Evolutionary conservation across 176 grass and related monocot genomes (phyloP).

Genomic region (Triticum urartu): DNA sequence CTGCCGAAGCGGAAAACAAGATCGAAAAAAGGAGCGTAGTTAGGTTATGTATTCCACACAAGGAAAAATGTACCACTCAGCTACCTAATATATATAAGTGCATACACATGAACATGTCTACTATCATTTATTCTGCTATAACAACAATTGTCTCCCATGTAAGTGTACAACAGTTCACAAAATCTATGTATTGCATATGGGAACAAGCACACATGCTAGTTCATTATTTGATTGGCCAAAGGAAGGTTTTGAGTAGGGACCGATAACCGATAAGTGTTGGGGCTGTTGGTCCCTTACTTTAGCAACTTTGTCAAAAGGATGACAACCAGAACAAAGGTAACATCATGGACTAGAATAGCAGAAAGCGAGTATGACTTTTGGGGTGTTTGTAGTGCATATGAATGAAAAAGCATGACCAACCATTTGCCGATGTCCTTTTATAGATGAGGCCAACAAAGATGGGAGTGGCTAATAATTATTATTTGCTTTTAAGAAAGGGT

Average conservation of each 20-base stretch:
- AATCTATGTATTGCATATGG: neutral
- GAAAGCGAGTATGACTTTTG: slow-evolving; percentile 19
- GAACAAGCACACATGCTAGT: slow-evolving; percentile 29
- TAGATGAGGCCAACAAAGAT: slow-evolving; percentile 19
- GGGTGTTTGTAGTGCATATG: slow-evolving; percentile 8
- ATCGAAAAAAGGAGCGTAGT: slow-evolving; percentile 19
- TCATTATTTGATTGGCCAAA: slow-evolving; percentile 13
- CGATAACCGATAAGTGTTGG: slow-evolving; percentile 33
- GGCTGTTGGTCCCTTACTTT: slow-evolving; percentile 34
- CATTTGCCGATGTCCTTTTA: slow-evolving; percentile 25
- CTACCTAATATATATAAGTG: neutral
- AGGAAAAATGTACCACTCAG: neutral
- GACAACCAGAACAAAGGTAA: slow-evolving; percentile 41
- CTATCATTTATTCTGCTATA: neutral
- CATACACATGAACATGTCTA: neutral
- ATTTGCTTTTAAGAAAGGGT: slow-evolving; percentile 30
- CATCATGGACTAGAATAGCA: slow-evolving; percentile 34
- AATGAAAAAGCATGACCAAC: slow-evolving; percentile 12
- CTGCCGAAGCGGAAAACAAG: slow-evolving; percentile 44
- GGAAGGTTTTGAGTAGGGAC: slow-evolving; percentile 30
- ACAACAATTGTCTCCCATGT: neutral
- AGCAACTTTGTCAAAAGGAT: slow-evolving; percentile 36
- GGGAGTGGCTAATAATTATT: slow-evolving; percentile 24
- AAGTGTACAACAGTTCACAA: neutral
- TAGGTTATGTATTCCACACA: slow-evolving; percentile 26